Conservation (phyloP, 306 rosid species). For the Castanea sativa region DNA sequence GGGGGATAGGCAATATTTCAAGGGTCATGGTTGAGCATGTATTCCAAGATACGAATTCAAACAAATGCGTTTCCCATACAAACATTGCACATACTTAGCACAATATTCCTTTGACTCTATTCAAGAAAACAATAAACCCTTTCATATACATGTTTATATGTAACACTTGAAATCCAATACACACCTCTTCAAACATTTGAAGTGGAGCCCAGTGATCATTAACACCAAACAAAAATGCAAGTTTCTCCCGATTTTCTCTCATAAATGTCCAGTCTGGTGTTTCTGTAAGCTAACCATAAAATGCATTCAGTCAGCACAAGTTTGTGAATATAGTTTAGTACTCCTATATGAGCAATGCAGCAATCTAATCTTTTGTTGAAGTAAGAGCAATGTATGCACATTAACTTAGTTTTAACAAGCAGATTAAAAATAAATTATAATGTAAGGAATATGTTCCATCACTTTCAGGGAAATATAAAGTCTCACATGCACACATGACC, state of each 20-base stretch:
- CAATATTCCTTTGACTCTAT: background rate
- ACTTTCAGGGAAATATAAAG: background rate
- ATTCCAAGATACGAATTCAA: background rate
- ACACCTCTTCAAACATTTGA: slow-evolving; percentile 82
- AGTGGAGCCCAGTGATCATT: slow-evolving; percentile 97
- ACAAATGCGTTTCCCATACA: slow-evolving; percentile 8
- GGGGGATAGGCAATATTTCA: slow-evolving; percentile 7
- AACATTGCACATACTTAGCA: background rate
- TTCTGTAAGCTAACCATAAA: slow-evolving; percentile 65
- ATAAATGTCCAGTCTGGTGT: slow-evolving; percentile 80
- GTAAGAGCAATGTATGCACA: background rate
- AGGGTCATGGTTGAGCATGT: slow-evolving; percentile 6
- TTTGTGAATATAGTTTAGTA: slow-evolving; percentile 20
- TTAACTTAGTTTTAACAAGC: background rate
- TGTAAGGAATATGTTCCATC: background rate
- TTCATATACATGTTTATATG: background rate
- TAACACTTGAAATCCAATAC: background rate
- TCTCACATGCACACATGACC: background rate
- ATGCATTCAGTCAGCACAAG: slow-evolving; percentile 34
- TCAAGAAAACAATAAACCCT: background rate
- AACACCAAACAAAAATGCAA: slow-evolving; percentile 71
- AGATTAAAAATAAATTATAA: background rate
- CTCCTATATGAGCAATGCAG: background rate
- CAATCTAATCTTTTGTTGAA: background rate
- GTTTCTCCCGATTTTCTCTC: slow-evolving; percentile 52